Percentiles rank a stretch among this genome's conserved stretches.
phyloP scores from a whole-genome alignment of 805 yeast genomes.

The Nakazawaea molendinolei region DNA sequence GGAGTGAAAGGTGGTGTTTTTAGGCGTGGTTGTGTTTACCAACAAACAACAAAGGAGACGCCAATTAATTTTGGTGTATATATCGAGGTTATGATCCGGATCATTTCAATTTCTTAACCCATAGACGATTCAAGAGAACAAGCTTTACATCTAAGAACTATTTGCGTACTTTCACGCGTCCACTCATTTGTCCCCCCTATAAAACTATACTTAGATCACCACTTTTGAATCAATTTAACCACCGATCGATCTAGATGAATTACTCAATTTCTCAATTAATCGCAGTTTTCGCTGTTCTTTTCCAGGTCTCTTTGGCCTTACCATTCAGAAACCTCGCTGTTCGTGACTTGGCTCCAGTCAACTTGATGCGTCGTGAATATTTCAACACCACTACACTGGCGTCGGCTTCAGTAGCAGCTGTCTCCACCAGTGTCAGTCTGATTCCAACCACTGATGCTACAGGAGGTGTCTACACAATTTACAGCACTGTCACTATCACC shows the following conservation, averaged over 20 bases:
- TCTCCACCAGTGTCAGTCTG: constrained; percentile 5
- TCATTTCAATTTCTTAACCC: background rate
- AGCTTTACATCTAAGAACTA: too few relatives aligned
- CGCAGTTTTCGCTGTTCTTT: constrained; percentile 13
- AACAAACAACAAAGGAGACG: constrained; percentile 2
- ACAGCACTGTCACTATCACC: constrained; percentile 13
- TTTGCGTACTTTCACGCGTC: constrained; percentile 16
- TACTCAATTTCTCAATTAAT: constrained; percentile 8
- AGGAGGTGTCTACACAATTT: constrained; percentile 11
- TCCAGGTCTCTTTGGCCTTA: constrained; percentile 3
- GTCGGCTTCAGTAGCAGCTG: constrained; percentile 13
- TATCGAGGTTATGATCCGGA: background rate
- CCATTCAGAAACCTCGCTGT: constrained; percentile 10
- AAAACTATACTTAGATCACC: background rate
- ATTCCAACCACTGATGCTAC: constrained; percentile 14
- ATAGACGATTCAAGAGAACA: background rate
- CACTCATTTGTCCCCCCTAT: constrained; percentile 15
- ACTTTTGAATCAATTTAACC: background rate
- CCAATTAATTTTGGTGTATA: background rate
- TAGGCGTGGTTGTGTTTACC: background rate
- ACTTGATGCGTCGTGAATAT: constrained; percentile 10
- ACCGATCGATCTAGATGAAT: background rate
- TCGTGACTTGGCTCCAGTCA: constrained; percentile 5
- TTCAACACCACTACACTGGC: constrained; percentile 8
- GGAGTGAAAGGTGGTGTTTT: too few relatives aligned